Base-by-base conservation (phyloP, 257 asterid species). In the Solanum piurae region DNA sequence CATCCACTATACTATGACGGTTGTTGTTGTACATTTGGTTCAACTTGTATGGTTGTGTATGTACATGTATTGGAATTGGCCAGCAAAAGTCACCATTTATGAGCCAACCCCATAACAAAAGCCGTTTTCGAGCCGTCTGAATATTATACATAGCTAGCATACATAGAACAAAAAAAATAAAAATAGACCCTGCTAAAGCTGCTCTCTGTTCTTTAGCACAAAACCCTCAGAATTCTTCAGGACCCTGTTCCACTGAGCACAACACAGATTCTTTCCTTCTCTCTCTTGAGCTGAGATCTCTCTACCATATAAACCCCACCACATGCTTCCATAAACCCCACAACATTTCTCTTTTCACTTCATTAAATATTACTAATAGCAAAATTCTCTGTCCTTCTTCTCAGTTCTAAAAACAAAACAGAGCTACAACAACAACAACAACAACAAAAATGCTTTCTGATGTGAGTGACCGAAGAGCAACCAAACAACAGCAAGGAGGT, bases 81-180 rank as follows among this genome's bases (percentile, higher is more conserved):
- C 34, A 77, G 36, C 37, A 77, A 87, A 60, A 86, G 89, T 92
- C 92, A 83, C 90, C 92, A 77, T 80, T 90, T 84, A 83, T 93
- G 86, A 92, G 89, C 91, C 92, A 91, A 91, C 92, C 91, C 90
- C 21, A 86, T 72, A 84, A 92, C 88, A 86, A 73, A 88, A 87
- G 91, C 92, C 88, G 93, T 83, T 89, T 92, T 91, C 93, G 91
- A 94, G 96, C 95, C 95, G 95, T 89, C 95, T 91, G 92, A 94
- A 89, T 87, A 76, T 84, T 84, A 49, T 82, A 25, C 85, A 60
- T 74, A 90, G 73, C 66, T 84, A 85, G 87, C 84, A 69, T 4
- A 55, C 8, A 55, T 77, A 38, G 31, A 84, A 42, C 23, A 76
- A 88, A 84, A 74, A 79, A 87, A 88, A 88, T 29, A 36, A 4